These are phyloP conservation scores for Sisymbrium irio DNA, from an alignment of 345 rosid species.

Conservation along the genomic window DNA sequence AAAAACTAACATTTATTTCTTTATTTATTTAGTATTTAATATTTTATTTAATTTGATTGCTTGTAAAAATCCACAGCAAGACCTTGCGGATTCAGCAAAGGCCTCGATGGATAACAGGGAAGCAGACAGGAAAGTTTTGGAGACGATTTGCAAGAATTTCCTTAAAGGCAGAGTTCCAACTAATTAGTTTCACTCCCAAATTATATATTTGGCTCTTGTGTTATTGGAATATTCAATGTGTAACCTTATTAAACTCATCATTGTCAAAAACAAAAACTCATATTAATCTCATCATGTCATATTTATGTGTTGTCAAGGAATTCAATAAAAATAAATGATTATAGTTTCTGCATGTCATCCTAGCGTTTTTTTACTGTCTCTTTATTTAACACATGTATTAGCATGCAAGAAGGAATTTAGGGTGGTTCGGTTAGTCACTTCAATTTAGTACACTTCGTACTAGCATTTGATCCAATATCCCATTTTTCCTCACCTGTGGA, in stretches of 20 bases:
- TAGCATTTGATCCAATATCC: too few species aligned
- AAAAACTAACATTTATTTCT: not conserved
- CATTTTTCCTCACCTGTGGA: too few species aligned
- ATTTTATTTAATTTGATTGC: not conserved
- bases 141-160: conserved; percentile 35
- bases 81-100: conserved; percentile 35
- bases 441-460: too few species aligned
- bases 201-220: not conserved
- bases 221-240: not conserved
- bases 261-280: not conserved
- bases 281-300: not conserved
- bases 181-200: conserved; percentile 16
- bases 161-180: conserved; percentile 34
- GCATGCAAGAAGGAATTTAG: too few species aligned
- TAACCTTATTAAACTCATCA: not conserved
- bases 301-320: not conserved
- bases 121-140: conserved; percentile 33
- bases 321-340: not conserved
- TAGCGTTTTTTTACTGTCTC: too few species aligned
- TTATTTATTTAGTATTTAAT: too few species aligned
- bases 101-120: conserved; percentile 28
- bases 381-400: too few species aligned
- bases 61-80: conserved; percentile 27
- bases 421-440: too few species aligned
- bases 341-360: not conserved